Base-by-base conservation (phyloP, 176 grass and related monocot species). In the Oryza longistaminata region DNA sequence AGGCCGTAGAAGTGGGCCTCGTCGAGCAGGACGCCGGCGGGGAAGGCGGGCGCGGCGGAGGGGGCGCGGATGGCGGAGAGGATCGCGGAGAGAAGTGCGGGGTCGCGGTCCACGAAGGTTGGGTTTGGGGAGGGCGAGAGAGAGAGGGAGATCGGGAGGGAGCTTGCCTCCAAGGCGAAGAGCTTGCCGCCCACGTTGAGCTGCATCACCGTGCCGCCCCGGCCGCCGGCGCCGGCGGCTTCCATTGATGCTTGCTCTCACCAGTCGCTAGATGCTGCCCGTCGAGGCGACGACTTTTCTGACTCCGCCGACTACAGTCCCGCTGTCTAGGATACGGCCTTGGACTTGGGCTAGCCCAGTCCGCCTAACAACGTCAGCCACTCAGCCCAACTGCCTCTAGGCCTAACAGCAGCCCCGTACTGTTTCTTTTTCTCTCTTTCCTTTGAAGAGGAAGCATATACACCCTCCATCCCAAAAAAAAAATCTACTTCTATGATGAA, bases 181-280 rank as follows among this genome's bases (percentile, higher is more conserved):
- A 89, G 83, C 87, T 89, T 90, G 40, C 92, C 92, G 7, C 92
- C 95, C 14, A 94, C 95, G 87, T 97, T 94, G 46, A 97, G 83
- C 82, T 83, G 60, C 80, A 78, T 90, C 68, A 44, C n/a, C 69
- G 68, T 58, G 66, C 78, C 81, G 12, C 67, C 66, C 42, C 75
- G 76, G 49, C 68, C 35, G 55, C 19, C 69, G 58, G 2, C 84
- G 75, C 8, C 68, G 83, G 2, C 70, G 60, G 68, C 27, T 62
- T 17, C 85, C 85, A 90, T 87, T 7, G 79, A 74, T 21, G 81
- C 75, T 46, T 61, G 39, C 58, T 62, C 55, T n/a, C 21, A 3
- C n/a, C 58, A 0, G 58, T 62, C 19, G 6, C 53, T 9, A 12
- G 53, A 58, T n/a, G 53, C 6, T 9, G 53, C 53, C 53, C 19